A percentile compares a stretch with the other conserved stretches of the same genome.
Conservation (phyloP, 768 basidiomycete species). For the Lanmaoa pseudosensibilis region DNA sequence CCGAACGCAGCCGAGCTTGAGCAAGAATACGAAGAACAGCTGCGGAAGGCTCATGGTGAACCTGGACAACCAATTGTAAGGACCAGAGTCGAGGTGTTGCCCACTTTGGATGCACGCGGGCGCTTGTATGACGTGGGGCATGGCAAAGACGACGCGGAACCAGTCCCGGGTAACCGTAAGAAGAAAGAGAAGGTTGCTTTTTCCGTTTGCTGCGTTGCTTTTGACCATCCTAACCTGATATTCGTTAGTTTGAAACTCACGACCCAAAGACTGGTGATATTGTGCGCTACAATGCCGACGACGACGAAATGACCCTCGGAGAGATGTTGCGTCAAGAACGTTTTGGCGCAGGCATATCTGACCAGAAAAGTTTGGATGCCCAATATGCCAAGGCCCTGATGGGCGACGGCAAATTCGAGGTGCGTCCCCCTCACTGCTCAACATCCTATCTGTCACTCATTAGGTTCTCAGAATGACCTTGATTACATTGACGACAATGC, state of each 20-base stretch:
- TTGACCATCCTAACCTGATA: background rate
- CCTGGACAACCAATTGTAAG: conserved; percentile 41
- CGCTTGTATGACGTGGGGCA: conserved; percentile 88
- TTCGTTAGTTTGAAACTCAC: conserved; percentile 74
- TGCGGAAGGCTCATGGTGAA: conserved; percentile 48
- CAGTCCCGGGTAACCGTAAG: conserved; percentile 67
- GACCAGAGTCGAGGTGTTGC: conserved; percentile 78
- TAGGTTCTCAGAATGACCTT: conserved; percentile 61
- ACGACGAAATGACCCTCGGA: conserved; percentile 80
- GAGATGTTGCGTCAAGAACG: conserved; percentile 93
- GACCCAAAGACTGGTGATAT: conserved; percentile 90
- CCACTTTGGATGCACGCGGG: conserved; percentile 83
- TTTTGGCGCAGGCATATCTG: conserved; percentile 83
- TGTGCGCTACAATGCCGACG: conserved; percentile 86
- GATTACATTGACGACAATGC: conserved; percentile 98
- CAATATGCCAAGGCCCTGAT: conserved; percentile 88
- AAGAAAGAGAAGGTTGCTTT: conserved; percentile 69
- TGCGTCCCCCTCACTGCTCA: conserved; percentile 30
- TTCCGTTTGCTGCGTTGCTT: background rate
- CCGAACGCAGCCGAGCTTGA: conserved; percentile 77
- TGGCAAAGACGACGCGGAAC: conserved; percentile 57
- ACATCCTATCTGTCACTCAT: background rate
- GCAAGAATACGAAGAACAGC: conserved; percentile 78
- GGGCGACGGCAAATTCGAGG: conserved; percentile 85
- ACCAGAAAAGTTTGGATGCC: conserved; percentile 89